Base-by-base conservation (phyloP, 2,329 filamentous ascomycete species). In the Pyrenophora teres region DNA sequence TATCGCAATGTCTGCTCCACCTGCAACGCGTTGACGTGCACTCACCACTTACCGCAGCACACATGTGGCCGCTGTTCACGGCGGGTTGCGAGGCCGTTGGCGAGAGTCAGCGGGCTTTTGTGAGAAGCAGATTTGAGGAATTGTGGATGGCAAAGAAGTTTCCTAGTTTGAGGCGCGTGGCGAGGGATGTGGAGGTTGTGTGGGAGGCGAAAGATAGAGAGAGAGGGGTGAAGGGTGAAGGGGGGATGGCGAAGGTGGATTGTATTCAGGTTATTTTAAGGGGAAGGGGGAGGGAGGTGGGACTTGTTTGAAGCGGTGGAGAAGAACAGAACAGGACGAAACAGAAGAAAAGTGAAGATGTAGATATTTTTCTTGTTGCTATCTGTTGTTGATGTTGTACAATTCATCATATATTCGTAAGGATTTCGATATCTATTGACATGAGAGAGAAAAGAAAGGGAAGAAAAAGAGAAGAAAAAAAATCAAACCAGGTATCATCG, bases 21-120 rank as follows among this genome's bases (percentile, higher is more conserved):
- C 54, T 71, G 21, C 51, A 56, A 5, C 41, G 43, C 3, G 51
- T 69, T 3, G 30, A 54, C 4, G 40, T 67, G 2, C 39, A 37
- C 0, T 71, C 68, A 2, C 57, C 67, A 3, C 58, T 71, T 13
- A 61, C 60, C 1, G 60, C 67, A 1, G 59, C 65, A 12, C 68
- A 71, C 15, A 54, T 65, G n/a, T 71, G 68, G 68, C 68, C 68
- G n/a, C 40, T 71, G 4, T 70, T 65, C 36, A 67, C 65, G 3
- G 68, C 68, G 8, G 68, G 68, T 1, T 71, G 68, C 48, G 68
- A 71, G 37, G 62, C 60, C 5, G 55, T 65, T 15, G 51, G 62
- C 31, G 12, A 16, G 7, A 27, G 33, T 8, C 61, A 69, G 13
- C 64, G 68, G 6, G 51, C 60, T 23, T 70, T 66, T 25, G 65